Base-by-base conservation (phyloP, 371 early-diverging fungal genomes). In the Vavraia culicis region DNA sequence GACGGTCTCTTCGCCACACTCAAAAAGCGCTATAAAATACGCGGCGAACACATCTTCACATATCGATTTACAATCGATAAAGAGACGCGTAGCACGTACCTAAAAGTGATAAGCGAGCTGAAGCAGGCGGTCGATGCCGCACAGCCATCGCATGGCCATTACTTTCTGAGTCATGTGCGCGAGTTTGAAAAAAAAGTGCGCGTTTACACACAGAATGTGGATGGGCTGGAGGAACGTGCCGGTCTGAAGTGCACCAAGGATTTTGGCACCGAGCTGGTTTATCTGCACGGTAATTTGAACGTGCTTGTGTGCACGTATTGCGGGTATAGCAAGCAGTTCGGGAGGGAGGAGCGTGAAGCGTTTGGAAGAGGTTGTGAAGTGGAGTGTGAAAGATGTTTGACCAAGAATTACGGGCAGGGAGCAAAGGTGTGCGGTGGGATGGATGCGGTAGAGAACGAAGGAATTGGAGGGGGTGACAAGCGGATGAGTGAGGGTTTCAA, bases 171-270 rank as follows among this genome's bases (percentile, higher is more conserved):
- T 63, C 55, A 80, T 33, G 69, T 88, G 11, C 84, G 86, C 54
- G 74, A 79, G 0, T 67, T 76, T 45, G 80, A 76, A 8, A 78
- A 82, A 61, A 71, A 86, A 35, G 61, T 88, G 20, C 72, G 88
- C 41, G 84, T 88, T 54, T 93, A 91, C 61, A 88, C 95, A 1
- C 93, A 93, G 56, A 94, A 94, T 59, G 89, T 94, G 39, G 93
- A 93, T 66, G 85, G 86, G 0, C 64, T 95, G 32, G 95, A 95
- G 66, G 78, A 80, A 40, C 75, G 75, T 31, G 81, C 85, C 3
- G 85, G 88, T 8, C 82, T 95, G 4, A 37, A 1, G 18, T 15
- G 23, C 15, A n/a, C 10, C 10, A 41, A 51, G 14, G 38, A 46
- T 19, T 16, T 4, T 19, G 41, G 41, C 40, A 51, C 59, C 5